phyloP scores from a whole-genome alignment of 2,329 filamentous ascomycete species.

The Arthrobotrys sphaeroides region DNA sequence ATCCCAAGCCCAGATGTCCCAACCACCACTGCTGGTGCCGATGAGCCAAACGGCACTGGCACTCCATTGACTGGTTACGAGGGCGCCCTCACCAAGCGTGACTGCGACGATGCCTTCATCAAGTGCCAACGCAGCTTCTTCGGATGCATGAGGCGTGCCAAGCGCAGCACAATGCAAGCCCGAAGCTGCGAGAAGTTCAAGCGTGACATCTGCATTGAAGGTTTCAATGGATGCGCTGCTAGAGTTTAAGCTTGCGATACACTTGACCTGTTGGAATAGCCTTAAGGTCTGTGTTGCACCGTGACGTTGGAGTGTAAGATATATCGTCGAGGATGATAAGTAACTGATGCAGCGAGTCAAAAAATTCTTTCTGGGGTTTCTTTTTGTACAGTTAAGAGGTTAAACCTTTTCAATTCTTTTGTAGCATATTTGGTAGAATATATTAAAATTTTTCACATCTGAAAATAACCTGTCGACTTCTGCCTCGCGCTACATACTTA shows the following conservation, averaged over 20 bases:
- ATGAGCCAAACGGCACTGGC: conserved; percentile 36
- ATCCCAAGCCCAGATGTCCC: conserved; percentile 23
- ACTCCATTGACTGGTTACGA: conserved; percentile 36
- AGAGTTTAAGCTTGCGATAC: conserved; percentile 12
- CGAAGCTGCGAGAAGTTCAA: conserved; percentile 51
- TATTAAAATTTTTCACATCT: background rate
- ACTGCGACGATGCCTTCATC: conserved; percentile 39
- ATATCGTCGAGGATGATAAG: conserved; percentile 10
- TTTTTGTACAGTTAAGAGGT: conserved; percentile 4
- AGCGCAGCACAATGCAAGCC: conserved; percentile 44
- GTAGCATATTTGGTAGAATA: conserved; percentile 42
- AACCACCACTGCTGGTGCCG: background rate
- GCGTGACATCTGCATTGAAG: conserved; percentile 35
- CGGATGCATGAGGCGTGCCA: conserved; percentile 49
- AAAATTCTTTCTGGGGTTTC: background rate
- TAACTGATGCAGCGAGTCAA: conserved; percentile 8
- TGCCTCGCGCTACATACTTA: no score
- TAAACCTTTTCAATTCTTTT: conserved; percentile 30
- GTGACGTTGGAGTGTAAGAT: conserved; percentile 17
- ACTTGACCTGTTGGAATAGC: background rate
- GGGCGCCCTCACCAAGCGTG: conserved; percentile 30
- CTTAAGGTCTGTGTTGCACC: background rate
- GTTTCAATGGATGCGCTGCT: conserved; percentile 36
- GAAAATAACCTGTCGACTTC: no score
- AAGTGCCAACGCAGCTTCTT: conserved; percentile 38